These are phyloP conservation scores for Kalmanozyma brasiliensis DNA, from an alignment of 1,284 basidiomycete genomes.

Conservation along the genomic window DNA sequence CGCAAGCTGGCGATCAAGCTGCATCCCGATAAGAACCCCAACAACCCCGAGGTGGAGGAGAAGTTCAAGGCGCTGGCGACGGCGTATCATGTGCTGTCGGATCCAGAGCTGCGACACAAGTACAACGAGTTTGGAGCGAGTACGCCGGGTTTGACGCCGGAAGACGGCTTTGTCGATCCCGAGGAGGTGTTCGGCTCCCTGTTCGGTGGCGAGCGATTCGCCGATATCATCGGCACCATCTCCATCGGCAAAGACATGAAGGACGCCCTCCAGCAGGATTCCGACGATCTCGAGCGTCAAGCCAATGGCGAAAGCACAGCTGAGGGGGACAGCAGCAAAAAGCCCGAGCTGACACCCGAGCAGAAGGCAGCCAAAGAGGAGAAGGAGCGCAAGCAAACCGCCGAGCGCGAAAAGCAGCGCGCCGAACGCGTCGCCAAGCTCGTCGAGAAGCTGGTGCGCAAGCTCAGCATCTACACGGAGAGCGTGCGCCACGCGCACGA, in stretches of 20 bases:
- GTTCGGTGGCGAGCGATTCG: constrained; percentile 79
- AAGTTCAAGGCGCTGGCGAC: constrained; percentile 72
- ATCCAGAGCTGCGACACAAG: constrained; percentile 83
- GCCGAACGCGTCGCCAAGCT: constrained; percentile 84
- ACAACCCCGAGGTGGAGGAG: constrained; percentile 90
- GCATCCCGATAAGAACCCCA: constrained; percentile 81
- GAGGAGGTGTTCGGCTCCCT: constrained; percentile 81
- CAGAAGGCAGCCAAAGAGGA: constrained; percentile 83
- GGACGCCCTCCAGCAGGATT: constrained; percentile 91
- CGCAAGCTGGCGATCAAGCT: constrained; percentile 91
- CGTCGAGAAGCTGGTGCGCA: constrained; percentile 83
- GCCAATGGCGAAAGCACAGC: constrained; percentile 37
- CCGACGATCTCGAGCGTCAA: constrained; percentile 72
- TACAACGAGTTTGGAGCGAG: constrained; percentile 82
- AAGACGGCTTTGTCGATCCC: constrained; percentile 73
- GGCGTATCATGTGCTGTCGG: constrained; percentile 78
- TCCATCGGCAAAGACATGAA: constrained; percentile 96
- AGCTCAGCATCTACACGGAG: constrained; percentile 91
- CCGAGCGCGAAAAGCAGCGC: constrained; percentile 84
- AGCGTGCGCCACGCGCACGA: constrained; percentile 79
- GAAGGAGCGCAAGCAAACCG: constrained; percentile 72
- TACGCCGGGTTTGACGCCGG: constrained; percentile 62
- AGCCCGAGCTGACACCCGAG: constrained; percentile 77
- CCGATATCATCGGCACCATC: constrained; percentile 83
- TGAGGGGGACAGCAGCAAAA: constrained; percentile 15